Conservation (phyloP, 192 early-diverging fungal species). For the Mortierella claussenii region DNA sequence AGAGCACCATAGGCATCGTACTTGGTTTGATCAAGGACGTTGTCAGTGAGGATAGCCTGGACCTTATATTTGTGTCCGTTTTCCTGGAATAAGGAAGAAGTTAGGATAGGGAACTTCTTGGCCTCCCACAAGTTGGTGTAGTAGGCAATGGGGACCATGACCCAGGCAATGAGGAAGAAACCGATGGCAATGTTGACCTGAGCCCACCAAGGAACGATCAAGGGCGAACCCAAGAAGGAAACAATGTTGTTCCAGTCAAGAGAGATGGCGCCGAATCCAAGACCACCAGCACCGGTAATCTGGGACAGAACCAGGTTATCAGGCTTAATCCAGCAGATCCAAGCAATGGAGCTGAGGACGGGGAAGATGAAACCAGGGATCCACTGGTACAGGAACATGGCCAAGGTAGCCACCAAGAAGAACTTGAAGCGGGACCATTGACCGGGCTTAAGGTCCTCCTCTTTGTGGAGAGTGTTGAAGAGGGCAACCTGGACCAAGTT, state of each 20-base stretch:
- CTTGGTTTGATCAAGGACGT: conserved; percentile 51
- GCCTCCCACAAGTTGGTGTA: conserved; percentile 69
- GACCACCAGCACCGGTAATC: conserved; percentile 66
- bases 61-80: conserved; percentile 41
- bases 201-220: conserved; percentile 62
- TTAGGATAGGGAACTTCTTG: conserved; percentile 53
- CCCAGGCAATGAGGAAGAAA: conserved; percentile 72
- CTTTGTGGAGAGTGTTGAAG: conserved; percentile 58
- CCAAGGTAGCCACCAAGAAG: conserved; percentile 56
- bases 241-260: conserved; percentile 74
- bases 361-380: conserved; percentile 59
- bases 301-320: conserved; percentile 28
- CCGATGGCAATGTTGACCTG: conserved; percentile 72
- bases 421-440: conserved; percentile 51
- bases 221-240: conserved; percentile 50
- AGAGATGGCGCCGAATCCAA: conserved; percentile 75
- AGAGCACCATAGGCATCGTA: conserved; percentile 63
- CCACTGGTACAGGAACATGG: conserved; percentile 63
- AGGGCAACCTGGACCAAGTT: conserved; percentile 67
- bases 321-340: conserved; percentile 48
- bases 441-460: conserved; percentile 37
- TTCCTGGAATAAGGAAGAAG: conserved; percentile 42
- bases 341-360: conserved; percentile 38
- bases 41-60: conserved; percentile 24
- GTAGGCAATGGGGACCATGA: conserved; percentile 73